Evolutionary conservation across 2,329 filamentous ascomycete genomes (phyloP), one percentile per base, ranked within the genome.

Genomic region (Madurella fahalii): DNA sequence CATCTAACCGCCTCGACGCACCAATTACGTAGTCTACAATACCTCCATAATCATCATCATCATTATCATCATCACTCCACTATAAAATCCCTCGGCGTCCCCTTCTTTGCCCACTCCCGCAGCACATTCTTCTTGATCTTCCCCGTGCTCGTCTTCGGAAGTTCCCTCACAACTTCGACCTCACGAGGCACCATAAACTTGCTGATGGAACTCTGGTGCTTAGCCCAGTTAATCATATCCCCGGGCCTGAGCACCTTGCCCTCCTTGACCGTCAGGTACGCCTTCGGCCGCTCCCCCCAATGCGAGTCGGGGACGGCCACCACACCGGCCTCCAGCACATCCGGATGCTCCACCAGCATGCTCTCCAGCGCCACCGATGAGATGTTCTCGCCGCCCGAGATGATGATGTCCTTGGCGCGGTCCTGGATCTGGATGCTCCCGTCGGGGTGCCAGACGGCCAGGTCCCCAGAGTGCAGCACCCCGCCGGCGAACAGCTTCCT

Each of bases 281-380:
- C 94, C 73, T 96, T 96, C 12, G 94, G 93, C n/a, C 90, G 76
- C 73, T 99, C 94, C 20, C 94, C 94, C 92, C 93, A 99, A 68
- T 95, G 89, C 39, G 85, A 85, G 69, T 97, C 92, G 0, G 86
- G 79, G 1, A 97, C 86, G 1, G 89, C 89, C 5, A 96, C 90
- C 32, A 96, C 92, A 39, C 90, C 94, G 1, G 87, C 92, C 74
- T 99, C 94, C 20, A 99, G 82, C 39, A 99, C 83, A 61, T 90
- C 84, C 0, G 92, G 90, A 68, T 99, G 94, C 47, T 90, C 86
- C 5, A 87, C 87, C 1, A 99, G 80, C 85, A 95, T 90, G 56
- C 86, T 84, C 72, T 99, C 94, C 3, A 99, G 80, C 0, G 94
- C 91, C 1, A 99, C 87, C 0, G 89, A 95, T 2, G 90, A 95